Percentiles rank a stretch among this genome's conserved stretches.
Evolutionary conservation across 2,329 filamentous ascomycete species (phyloP).

Genomic region (Fusarium ambrosium): DNA sequence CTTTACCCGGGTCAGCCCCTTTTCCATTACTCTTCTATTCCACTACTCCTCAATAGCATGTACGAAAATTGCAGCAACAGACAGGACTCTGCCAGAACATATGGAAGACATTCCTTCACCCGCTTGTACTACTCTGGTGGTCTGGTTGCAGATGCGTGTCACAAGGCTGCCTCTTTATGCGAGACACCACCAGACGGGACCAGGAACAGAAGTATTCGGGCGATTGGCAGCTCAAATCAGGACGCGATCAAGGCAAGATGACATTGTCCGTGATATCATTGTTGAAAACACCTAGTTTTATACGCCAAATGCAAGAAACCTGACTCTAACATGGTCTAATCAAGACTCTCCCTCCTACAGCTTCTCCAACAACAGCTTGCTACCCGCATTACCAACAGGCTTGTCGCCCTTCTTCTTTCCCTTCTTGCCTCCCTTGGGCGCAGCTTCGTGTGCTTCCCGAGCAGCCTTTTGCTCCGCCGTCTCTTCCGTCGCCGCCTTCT

Average conservation of each 20-base stretch:
- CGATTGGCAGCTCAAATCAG: background rate
- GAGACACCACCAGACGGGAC: background rate
- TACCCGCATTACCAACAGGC: constrained; percentile 71
- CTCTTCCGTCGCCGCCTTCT: constrained; percentile 74
- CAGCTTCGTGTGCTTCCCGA: constrained; percentile 63
- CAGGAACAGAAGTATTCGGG: background rate
- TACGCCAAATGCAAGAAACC: constrained; percentile 41
- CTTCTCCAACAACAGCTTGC: constrained; percentile 72
- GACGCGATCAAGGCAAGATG: constrained; percentile 17
- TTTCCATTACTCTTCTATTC: background rate
- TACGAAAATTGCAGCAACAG: background rate
- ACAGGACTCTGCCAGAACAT: background rate
- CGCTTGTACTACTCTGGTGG: constrained; percentile 22
- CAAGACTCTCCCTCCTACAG: constrained; percentile 50
- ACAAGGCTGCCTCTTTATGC: constrained; percentile 4
- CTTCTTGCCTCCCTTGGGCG: constrained; percentile 59
- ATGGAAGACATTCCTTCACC: constrained; percentile 5
- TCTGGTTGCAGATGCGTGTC: constrained; percentile 12
- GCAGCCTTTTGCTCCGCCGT: constrained; percentile 66
- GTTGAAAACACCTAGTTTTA: constrained; percentile 42
- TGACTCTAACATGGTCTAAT: constrained; percentile 16
- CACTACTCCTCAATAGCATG: background rate
- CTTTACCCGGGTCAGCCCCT: background rate
- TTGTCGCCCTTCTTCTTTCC: constrained; percentile 59
- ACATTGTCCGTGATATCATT: constrained; percentile 43